Evolutionary conservation across 768 basidiomycete genomes (phyloP).

Genomic region (Ramaria sp.): DNA sequence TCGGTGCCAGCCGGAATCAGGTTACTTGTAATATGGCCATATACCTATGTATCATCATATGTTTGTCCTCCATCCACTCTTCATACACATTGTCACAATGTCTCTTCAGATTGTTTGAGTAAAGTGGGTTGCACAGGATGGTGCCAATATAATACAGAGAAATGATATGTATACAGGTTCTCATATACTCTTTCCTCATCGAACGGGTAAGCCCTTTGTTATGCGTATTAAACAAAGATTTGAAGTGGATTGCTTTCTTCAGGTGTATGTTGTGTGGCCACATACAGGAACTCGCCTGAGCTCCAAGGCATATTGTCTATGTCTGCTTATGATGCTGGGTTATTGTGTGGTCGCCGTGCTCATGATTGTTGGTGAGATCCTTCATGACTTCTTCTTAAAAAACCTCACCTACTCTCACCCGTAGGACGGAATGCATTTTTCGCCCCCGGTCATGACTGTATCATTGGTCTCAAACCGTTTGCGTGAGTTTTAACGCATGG

Average conservation of each 20-base stretch:
- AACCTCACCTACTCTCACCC: neutral
- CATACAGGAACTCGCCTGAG: conserved; percentile 5
- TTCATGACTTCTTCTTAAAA: neutral
- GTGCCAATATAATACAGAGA: neutral
- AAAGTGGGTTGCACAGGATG: neutral
- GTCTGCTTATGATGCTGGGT: conserved; percentile 1
- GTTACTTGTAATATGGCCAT: conserved; percentile 8
- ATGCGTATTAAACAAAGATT: neutral
- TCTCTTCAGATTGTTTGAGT: conserved; percentile 7
- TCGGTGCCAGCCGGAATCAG: neutral
- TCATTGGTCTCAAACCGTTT: conserved; percentile 35
- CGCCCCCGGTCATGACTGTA: conserved; percentile 28
- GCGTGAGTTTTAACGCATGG: conserved; percentile 16
- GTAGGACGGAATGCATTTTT: conserved; percentile 13
- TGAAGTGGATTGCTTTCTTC: neutral
- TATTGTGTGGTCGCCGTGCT: neutral
- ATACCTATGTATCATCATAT: conserved; percentile 7
- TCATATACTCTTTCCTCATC: conserved; percentile 8
- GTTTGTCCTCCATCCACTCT: neutral
- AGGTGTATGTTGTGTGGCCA: conserved; percentile 10
- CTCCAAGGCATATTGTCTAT: conserved; percentile 7
- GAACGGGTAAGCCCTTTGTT: conserved; percentile 1
- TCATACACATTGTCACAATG: neutral
- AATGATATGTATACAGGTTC: conserved; percentile 1
- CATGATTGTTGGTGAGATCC: conserved; percentile 2